phyloP scores from a whole-genome alignment of 345 rosid species.

The Hibiscus mutabilis region DNA sequence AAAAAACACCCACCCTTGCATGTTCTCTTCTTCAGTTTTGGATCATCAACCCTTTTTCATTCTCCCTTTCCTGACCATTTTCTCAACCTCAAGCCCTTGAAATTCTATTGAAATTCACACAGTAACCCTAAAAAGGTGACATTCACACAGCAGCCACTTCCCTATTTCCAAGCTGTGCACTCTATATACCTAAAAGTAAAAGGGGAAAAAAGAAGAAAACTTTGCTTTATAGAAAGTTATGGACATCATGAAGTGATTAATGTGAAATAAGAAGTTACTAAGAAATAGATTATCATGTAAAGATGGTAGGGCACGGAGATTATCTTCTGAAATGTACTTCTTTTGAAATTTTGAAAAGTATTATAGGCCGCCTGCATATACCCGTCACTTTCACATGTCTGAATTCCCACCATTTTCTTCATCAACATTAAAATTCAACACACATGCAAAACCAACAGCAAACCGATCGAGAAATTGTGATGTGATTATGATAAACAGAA shows the following conservation, averaged over 20 bases:
- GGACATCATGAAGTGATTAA: conserved; percentile 32
- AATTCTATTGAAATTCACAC: not conserved
- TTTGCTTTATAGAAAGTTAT: conserved; percentile 33
- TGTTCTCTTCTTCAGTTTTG: not conserved
- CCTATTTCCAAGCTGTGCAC: not conserved
- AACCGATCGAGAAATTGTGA: not conserved
- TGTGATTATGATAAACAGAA: no score
- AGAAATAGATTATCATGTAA: conserved; percentile 35
- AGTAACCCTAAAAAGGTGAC: not conserved
- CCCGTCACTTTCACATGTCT: conserved; percentile 24
- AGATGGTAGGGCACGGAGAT: conserved; percentile 48
- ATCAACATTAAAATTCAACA: not conserved
- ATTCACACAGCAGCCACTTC: not conserved
- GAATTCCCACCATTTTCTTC: conserved; percentile 31
- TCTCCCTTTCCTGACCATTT: not conserved
- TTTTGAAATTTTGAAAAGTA: conserved; percentile 24
- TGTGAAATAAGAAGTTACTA: conserved; percentile 40
- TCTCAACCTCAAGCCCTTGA: not conserved
- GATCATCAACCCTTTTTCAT: conserved; percentile 12
- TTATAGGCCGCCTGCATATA: conserved; percentile 2
- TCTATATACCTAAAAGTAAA: not conserved
- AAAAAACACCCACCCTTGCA: conserved; percentile 10
- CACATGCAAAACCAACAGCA: not conserved
- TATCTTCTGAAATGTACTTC: conserved; percentile 30
- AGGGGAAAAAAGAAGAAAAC: not conserved